Conservation (phyloP, 2,329 filamentous ascomycete species). For the Akanthomyces muscarius region DNA sequence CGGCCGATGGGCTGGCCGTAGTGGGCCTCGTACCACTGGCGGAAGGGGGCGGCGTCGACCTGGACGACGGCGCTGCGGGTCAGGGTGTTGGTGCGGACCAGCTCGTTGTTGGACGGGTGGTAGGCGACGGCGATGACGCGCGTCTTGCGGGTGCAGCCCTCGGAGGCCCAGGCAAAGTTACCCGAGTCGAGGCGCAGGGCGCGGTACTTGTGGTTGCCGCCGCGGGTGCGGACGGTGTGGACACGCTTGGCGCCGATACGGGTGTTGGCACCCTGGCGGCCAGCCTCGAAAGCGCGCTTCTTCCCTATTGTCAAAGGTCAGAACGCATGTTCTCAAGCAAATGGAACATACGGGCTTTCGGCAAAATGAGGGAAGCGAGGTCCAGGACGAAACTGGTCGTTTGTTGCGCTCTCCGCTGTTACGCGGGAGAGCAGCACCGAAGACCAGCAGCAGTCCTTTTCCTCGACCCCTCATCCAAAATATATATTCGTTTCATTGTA, state of each 20-base stretch:
- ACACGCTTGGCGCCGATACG: conserved; percentile 97
- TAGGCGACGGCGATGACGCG: conserved; percentile 97
- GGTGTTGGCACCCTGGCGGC: conserved; percentile 98
- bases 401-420: background rate
- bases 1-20: conserved; percentile 89
- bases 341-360: conserved; percentile 63
- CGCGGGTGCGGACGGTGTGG: conserved; percentile 93
- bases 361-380: conserved; percentile 22
- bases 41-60: conserved; percentile 97
- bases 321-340: conserved; percentile 57
- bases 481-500: conserved; percentile 19
- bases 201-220: conserved; percentile 99
- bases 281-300: conserved; percentile 99
- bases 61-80: conserved; percentile 99
- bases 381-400: too few species aligned
- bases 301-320: conserved; percentile 75
- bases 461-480: background rate
- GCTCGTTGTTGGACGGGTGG: conserved; percentile 99
- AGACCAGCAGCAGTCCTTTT: background rate
- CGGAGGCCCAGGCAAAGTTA: conserved; percentile 99
- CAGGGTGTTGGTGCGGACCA: conserved; percentile 99
- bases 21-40: conserved; percentile 99
- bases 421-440: background rate
- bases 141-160: conserved; percentile 97
- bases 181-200: conserved; percentile 96